Conservation (phyloP, 176 grass and related monocot genomes). For the Alopecurus myosuroides region DNA sequence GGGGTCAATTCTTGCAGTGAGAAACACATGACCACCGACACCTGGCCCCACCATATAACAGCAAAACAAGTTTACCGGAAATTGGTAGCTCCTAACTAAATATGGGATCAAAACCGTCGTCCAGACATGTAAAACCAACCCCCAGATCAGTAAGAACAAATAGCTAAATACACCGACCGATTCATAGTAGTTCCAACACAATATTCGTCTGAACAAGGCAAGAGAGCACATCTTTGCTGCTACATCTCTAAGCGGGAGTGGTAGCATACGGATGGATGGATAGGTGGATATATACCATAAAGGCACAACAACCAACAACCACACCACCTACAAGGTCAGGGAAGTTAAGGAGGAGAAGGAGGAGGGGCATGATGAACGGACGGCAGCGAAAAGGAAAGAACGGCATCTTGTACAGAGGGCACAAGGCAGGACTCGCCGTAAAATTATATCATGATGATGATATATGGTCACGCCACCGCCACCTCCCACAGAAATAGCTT, state of each 20-base stretch:
- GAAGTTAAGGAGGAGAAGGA: conserved; percentile 13
- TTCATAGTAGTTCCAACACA: not conserved
- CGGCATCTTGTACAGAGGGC: conserved; percentile 32
- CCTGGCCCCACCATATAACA: conserved; percentile 1
- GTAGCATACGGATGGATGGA: not conserved
- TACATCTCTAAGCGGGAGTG: not conserved
- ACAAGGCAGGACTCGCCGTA: not conserved
- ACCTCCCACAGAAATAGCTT: not conserved
- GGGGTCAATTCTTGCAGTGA: conserved; percentile 13
- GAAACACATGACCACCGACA: conserved; percentile 33
- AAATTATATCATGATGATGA: not conserved
- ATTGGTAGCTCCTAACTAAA: not conserved
- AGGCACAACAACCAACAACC: conserved; percentile 19
- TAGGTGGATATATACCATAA: conserved; percentile 18
- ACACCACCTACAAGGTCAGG: conserved; percentile 34
- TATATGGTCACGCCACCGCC: not conserved
- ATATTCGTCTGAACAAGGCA: not conserved
- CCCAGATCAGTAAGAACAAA: not conserved
- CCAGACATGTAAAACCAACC: not conserved
- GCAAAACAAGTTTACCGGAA: not conserved
- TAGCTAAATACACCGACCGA: not conserved
- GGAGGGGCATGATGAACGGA: conserved; percentile 15
- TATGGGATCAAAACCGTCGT: not conserved
- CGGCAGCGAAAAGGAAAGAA: conserved; percentile 12
- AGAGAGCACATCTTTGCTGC: not conserved